phyloP scores from a whole-genome alignment of 768 basidiomycete genomes.

The Auricularia sp. region DNA sequence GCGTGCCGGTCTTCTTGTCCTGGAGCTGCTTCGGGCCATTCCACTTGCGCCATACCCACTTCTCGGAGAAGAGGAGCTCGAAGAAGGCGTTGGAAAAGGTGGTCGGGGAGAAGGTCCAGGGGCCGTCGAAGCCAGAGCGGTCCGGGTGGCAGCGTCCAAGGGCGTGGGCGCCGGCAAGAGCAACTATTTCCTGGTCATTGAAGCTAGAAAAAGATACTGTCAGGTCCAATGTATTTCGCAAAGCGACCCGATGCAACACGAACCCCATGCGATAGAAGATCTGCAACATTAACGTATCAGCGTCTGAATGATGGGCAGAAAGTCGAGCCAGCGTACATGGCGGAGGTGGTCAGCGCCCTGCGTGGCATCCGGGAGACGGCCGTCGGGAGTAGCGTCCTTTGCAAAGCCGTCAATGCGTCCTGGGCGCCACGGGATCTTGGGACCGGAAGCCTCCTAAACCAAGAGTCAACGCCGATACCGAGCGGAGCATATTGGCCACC shows the following conservation, averaged over 20 bases:
- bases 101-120: conserved; percentile 92
- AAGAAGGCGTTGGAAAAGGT: conserved; percentile 81
- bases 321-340: conserved; percentile 34
- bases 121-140: conserved; percentile 78
- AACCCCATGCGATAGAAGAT: conserved; percentile 85
- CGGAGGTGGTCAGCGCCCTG: conserved; percentile 81
- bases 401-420: conserved; percentile 84
- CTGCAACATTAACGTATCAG: conserved; percentile 18
- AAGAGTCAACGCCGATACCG: background rate
- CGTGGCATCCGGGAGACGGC: conserved; percentile 79
- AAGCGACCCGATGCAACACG: too few species aligned
- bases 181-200: conserved; percentile 96
- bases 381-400: conserved; percentile 68
- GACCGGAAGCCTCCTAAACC: conserved; percentile 76
- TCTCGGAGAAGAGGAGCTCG: conserved; percentile 80
- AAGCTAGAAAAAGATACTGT: conserved; percentile 33
- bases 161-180: conserved; percentile 88
- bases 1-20: conserved; percentile 76
- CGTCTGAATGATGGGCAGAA: background rate
- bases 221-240: conserved; percentile 17
- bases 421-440: conserved; percentile 86
- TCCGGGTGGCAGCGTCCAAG: conserved; percentile 89
- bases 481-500: conserved; percentile 2
- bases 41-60: conserved; percentile 97
- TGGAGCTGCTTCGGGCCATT: conserved; percentile 84